These are phyloP conservation scores for Lumnitzera littorea DNA, from an alignment of 345 rosid genomes.

Conservation along the genomic window DNA sequence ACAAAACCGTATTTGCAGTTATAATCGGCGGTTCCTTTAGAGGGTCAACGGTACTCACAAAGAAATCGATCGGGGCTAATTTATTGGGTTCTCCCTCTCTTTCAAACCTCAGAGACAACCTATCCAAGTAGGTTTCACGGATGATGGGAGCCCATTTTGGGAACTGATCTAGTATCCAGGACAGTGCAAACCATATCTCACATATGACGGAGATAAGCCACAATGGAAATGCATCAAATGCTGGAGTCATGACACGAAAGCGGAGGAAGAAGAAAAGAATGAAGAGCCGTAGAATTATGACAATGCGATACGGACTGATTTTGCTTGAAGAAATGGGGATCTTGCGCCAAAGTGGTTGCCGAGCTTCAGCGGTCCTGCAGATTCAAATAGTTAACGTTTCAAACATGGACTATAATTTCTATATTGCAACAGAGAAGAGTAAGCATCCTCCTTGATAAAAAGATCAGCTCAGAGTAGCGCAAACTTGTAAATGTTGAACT, in stretches of 20 bases:
- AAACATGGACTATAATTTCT: no score
- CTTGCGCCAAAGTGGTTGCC: conserved; percentile 93
- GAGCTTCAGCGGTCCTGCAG: conserved; percentile 87
- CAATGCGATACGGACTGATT: conserved; percentile 92
- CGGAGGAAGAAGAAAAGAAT: conserved; percentile 79
- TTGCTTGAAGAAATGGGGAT: conserved; percentile 80
- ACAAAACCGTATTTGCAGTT: conserved; percentile 89
- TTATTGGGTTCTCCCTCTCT: conserved; percentile 74
- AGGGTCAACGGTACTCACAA: conserved; percentile 93
- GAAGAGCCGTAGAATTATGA: conserved; percentile 74
- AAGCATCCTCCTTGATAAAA: no score
- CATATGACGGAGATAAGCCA: conserved; percentile 95
- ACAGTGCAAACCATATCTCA: conserved; percentile 90
- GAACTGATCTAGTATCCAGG: conserved; percentile 98
- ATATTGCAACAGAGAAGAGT: no score
- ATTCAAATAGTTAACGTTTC: no score
- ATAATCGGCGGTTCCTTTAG: conserved; percentile 97
- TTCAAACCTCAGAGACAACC: conserved; percentile 80
- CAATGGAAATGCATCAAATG: conserved; percentile 74
- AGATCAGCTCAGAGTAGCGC: no score
- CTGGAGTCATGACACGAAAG: conserved; percentile 86
- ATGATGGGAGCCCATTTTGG: conserved; percentile 94
- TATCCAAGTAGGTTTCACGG: conserved; percentile 84
- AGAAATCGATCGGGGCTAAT: conserved; percentile 78
- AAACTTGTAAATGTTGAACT: no score